Evolutionary conservation across 2,329 filamentous ascomycete species (phyloP), one percentile per base, ranked within the genome.

Genomic region (Cytospora leucostoma): DNA sequence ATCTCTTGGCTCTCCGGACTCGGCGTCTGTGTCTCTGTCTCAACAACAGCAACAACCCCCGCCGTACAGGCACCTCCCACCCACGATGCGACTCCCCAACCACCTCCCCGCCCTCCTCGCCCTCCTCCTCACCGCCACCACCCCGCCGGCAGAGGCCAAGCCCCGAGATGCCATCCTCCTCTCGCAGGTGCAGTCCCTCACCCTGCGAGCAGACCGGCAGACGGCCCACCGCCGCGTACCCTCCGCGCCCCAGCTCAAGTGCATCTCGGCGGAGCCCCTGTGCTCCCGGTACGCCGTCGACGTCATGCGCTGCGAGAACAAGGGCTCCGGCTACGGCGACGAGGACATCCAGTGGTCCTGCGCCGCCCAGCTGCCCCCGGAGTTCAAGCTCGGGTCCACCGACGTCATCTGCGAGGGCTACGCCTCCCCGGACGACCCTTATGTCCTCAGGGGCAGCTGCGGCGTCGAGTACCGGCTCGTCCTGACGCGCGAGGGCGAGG

Each of bases 361-460:
- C 77, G 86, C 86, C 6, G 85, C 87, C 0, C 75, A 77, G 2
- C 74, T 89, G 17, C 87, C 87, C 0, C 77, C 81, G 27, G 84
- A 88, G 71, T 81, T 89, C 67, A 84, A 84, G 75, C 85, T 98
- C 34, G 93, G 92, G 63, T 84, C 85, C 66, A 97, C 94, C 12
- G 93, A 98, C 66, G 94, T 98, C 61, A 81, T 93, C 12, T 99
- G 95, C 75, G 94, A 99, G 73, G 94, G 95, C 12, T 98, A 97
- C 77, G 80, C 84, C 63, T 82, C 79, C 15, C 77, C 88, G 0
- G 86, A 94, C 54, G 95, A 98, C 74, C 86, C 87, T 0, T 96
- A 92, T 74, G 84, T 98, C n/a, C 78, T 98, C 60, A 93, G 91
- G 71, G 95, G 95, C 27, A 95, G 91, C 74, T 98, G 94, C 76